Evolutionary conservation across 495 filamentous ascomycete genomes (phyloP), one percentile per base, ranked within the genome.

Genomic region (Penicillium maclennaniae): DNA sequence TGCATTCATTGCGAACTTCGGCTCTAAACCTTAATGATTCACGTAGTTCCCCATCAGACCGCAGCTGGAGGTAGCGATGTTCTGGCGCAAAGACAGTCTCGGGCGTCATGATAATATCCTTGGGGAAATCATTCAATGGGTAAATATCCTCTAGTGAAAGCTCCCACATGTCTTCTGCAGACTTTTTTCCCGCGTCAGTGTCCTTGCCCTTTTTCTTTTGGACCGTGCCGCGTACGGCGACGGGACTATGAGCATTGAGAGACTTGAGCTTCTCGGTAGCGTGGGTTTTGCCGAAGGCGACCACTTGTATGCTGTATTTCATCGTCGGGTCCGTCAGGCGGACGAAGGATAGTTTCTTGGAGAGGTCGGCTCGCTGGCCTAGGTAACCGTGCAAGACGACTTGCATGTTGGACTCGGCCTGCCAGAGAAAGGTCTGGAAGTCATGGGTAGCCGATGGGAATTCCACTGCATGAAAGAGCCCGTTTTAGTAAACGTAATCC

Each of bases 61-160:
- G 85, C 7, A 97, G 73, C 60, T 97, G 92, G 8, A 98, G 75
- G 69, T 97, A 88, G 25, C 93, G 84, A 26, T 87, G 76, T 48
- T 88, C 78, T 0, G 84, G 80, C 3, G 87, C 79, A 62, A 91
- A 95, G 1, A 83, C 77, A 19, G 84, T 87, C 46, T 86, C 81
- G 14, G 79, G 71, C 1, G 84, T 87, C 59, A 89, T 78, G 46
- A 92, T 82, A 34, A 95, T 83, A 48, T 93, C 81, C 43, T 80
- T 79, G 1, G 89, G 82, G 44, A 97, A 89, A 1, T 80, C 72
- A 54, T 96, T 96, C 5, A 97, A 72, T 47, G 75, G 70, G 28
- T 80, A 69, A 37, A 98, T 78, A 7, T 78, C 76, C n/a, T 75
- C 57, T 15, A 95, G 64, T n/a, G 72, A 65, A 38, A 91, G 62